Percentiles rank a stretch among this genome's conserved stretches.
Conservation (phyloP, 371 early-diverging fungal genomes). For the Mucor saturninus region DNA sequence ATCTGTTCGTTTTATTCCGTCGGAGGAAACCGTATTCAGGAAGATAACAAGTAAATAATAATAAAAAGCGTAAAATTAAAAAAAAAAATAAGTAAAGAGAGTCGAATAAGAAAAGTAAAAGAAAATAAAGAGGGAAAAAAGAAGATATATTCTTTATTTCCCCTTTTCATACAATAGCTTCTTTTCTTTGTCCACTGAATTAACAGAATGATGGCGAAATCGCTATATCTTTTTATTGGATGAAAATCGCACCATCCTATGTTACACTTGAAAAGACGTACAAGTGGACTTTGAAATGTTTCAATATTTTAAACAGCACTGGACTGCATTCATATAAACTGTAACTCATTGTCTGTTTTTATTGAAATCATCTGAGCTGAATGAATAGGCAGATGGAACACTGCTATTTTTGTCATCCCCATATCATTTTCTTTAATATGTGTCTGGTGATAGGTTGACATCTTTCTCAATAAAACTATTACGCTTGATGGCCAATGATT, state of each 20-base stretch:
- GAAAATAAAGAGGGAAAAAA: slow-evolving; percentile 9
- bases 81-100: not conserved
- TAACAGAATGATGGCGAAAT: slow-evolving; percentile 36
- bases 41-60: slow-evolving; percentile 9
- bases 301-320: too few species aligned
- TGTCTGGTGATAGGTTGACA: too few species aligned
- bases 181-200: slow-evolving; percentile 27
- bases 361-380: too few species aligned
- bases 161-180: slow-evolving; percentile 12
- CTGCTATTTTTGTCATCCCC: too few species aligned
- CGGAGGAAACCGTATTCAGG: slow-evolving; percentile 49
- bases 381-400: too few species aligned
- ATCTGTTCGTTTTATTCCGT: slow-evolving; percentile 73
- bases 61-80: slow-evolving; percentile 1
- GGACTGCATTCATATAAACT: too few species aligned
- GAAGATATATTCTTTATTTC: slow-evolving; percentile 1
- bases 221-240: slow-evolving; percentile 25
- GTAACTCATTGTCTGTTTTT: too few species aligned
- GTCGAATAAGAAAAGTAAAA: slow-evolving; percentile 9
- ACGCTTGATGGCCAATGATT: too few species aligned
- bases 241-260: not conserved
- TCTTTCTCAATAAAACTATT: too few species aligned
- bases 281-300: too few species aligned
- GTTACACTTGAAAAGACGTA: too few species aligned
- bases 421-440: too few species aligned